A percentile compares a stretch with the other conserved stretches of the same genome.
Conservation (phyloP, 2,329 filamentous ascomycete species). For the Dactylella cylindrospora region DNA sequence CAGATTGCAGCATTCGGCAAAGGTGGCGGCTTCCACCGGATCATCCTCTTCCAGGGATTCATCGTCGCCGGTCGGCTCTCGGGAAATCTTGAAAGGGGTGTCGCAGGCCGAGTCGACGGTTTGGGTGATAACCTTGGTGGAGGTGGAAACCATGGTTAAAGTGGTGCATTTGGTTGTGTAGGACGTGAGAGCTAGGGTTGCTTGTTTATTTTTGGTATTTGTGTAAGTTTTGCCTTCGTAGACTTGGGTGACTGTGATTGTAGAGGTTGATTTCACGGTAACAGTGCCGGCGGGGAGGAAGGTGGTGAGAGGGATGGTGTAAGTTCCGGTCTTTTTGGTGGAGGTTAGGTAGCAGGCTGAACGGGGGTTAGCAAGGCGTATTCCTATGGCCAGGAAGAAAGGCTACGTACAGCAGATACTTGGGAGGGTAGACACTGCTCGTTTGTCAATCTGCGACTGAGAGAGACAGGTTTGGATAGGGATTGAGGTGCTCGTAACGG, state of each 20-base stretch:
- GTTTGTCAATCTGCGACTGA: constrained; percentile 3
- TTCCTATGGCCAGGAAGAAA: background rate
- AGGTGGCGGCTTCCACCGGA: background rate
- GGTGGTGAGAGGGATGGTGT: constrained; percentile 11
- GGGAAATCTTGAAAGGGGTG: background rate
- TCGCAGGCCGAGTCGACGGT: constrained; percentile 10
- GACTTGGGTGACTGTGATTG: background rate
- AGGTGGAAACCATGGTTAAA: constrained; percentile 5
- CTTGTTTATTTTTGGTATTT: background rate
- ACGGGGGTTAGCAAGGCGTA: no score
- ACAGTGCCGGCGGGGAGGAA: constrained; percentile 4
- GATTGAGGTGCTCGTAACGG: constrained; percentile 5
- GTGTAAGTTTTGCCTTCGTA: background rate
- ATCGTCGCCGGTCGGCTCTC: background rate
- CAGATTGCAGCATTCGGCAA: constrained; percentile 11
- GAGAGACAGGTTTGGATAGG: constrained; percentile 1
- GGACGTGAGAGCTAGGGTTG: background rate
- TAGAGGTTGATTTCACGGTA: background rate
- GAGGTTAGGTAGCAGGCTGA: constrained; percentile 18
- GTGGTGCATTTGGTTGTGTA: background rate
- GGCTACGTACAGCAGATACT: constrained; percentile 11
- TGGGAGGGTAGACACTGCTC: background rate
- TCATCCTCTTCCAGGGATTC: background rate
- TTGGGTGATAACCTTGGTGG: background rate
- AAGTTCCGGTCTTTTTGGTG: constrained; percentile 9